Conservation (phyloP, 176 grass and related monocot genomes). For the Zea mays region DNA sequence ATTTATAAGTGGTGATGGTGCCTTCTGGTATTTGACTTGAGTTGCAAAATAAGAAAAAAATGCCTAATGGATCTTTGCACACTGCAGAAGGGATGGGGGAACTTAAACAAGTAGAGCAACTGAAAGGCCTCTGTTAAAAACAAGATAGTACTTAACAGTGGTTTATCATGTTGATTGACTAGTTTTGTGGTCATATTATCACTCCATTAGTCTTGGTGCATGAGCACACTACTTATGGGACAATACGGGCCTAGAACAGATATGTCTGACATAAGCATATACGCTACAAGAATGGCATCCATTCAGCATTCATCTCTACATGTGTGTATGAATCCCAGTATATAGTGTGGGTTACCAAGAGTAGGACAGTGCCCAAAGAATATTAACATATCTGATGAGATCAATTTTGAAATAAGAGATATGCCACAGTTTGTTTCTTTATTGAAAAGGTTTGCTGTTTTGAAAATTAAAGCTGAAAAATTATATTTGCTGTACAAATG, state of each 20-base stretch:
- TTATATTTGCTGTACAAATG: neutral
- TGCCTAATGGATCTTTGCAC: neutral
- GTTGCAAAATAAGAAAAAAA: neutral
- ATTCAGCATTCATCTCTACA: neutral
- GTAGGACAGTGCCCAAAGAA: neutral
- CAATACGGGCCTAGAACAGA: neutral
- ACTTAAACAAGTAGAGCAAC: constrained; percentile 3
- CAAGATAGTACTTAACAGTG: neutral
- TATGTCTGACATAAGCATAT: neutral
- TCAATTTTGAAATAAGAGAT: neutral
- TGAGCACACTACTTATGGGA: neutral
- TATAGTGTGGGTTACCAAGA: neutral
- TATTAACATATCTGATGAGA: constrained; percentile 7
- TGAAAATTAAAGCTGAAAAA: constrained; percentile 25
- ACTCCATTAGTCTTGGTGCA: neutral
- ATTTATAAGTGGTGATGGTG: constrained; percentile 17
- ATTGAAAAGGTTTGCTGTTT: constrained; percentile 12
- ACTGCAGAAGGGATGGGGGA: neutral
- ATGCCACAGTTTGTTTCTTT: neutral
- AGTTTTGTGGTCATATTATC: neutral
- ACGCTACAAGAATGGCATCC: neutral
- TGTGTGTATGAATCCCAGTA: neutral
- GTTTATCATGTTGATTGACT: neutral
- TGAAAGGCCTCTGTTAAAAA: neutral
- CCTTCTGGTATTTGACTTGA: constrained; percentile 9